A percentile compares a stretch with the other conserved stretches of the same genome.
These are phyloP conservation scores for Polygonum maritimum DNA, from an alignment of 148 eudicot genomes.

Conservation along the genomic window DNA sequence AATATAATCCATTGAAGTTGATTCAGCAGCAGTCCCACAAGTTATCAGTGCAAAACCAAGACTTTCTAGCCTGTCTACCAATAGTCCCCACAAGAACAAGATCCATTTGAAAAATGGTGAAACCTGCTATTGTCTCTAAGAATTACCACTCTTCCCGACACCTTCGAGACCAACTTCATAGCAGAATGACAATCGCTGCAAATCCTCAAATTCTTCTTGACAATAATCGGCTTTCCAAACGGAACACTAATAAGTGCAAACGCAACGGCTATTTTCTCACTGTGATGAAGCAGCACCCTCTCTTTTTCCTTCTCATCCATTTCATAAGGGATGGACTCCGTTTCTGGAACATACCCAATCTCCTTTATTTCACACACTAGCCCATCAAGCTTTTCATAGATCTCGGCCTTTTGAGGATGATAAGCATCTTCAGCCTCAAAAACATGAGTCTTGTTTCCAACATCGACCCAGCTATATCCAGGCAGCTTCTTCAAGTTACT, in stretches of 20 bases:
- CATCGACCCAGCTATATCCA: conserved; percentile 54
- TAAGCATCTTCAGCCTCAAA: conserved; percentile 39
- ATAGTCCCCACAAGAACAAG: conserved; percentile 38
- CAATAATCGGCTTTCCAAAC: conserved; percentile 34
- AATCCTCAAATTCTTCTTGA: conserved; percentile 40
- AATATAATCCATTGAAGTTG: too few relatives aligned
- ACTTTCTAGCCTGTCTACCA: conserved; percentile 16
- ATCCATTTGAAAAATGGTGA: conserved; percentile 40
- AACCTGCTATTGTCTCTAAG: conserved; percentile 44
- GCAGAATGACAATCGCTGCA: conserved; percentile 42
- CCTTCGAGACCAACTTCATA: conserved; percentile 37
- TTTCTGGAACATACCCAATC: conserved; percentile 33
- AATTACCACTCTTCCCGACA: conserved; percentile 28
- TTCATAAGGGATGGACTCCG: conserved; percentile 27
- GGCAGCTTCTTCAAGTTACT: conserved; percentile 34
- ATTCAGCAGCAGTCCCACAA: too few relatives aligned
- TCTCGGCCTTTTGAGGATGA: conserved; percentile 26
- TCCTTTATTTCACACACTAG: conserved; percentile 26
- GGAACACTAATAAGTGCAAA: conserved; percentile 32
- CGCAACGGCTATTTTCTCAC: conserved; percentile 41
- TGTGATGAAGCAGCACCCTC: conserved; percentile 29
- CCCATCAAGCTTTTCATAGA: conserved; percentile 28
- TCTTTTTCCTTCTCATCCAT: conserved; percentile 32
- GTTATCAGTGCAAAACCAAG: too few relatives aligned
- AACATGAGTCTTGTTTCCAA: conserved; percentile 37